Base-by-base conservation (phyloP, 768 basidiomycete species). In the Pleurotus cornucopiae region DNA sequence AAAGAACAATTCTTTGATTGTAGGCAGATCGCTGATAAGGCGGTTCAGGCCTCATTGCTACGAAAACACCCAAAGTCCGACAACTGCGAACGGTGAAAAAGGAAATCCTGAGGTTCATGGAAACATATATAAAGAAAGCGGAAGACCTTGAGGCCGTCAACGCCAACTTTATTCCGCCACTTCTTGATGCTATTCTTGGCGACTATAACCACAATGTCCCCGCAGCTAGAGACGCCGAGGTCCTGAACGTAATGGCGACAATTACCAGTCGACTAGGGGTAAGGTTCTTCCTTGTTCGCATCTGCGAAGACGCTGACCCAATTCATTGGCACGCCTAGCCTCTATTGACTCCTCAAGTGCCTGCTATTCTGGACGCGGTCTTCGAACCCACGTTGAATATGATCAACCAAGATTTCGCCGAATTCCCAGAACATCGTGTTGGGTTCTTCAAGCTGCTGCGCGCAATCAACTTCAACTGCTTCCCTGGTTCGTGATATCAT, bases 331-430 rank as follows among this genome's bases (percentile, higher is more conserved):
- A 34, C 30, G 30, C 30, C 13, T 63, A 98, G 94, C 72, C 80
- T 20, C 79, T 94, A 43, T 79, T 98, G 54, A 96, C 90, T 6
- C 90, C 94, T 4, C 94, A 98, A 83, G 89, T 98, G 14, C 90
- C 91, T 2, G 89, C 96, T 7, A 90, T 97, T 57, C 80, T 99
- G 49, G 96, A 98, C 65, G 94, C 96, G 7, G 92, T 98, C 47
- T 98, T 99, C 67, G 95, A 98, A 70, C 91, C 92, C 45, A 99
- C 97, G 3, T 75, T 99, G 57, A 88, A 86, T 63, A 99, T 98
- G 97, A 99, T 99, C 69, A 98, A 98, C 71, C 92, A 97, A 79
- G 96, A 99, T 76, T 96, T 98, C 62, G 77, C 95, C 16, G 97
- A 98, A 71, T 99, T 82, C 75, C 97, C 97, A 7, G 97, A 99